phyloP scores from a whole-genome alignment of 352 stramenopile genomes.

The Thraustotheca clavata region DNA sequence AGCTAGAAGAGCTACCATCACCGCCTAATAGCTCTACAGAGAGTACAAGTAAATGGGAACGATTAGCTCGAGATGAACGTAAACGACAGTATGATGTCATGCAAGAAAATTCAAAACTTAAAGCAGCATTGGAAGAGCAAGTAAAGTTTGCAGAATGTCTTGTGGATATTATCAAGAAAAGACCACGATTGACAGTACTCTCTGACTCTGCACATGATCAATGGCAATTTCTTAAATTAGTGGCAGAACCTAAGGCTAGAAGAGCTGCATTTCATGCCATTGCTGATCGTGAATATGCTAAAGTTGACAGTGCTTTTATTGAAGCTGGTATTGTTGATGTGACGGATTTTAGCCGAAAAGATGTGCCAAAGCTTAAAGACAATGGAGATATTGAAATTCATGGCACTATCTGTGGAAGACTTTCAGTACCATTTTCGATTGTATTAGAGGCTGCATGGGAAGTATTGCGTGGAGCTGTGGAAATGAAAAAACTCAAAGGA shows the following conservation, averaged over 20 bases:
- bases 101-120: neutral
- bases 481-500: neutral
- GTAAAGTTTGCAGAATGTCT: conserved; percentile 1
- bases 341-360: neutral
- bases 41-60: neutral
- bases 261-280: neutral
- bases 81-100: neutral
- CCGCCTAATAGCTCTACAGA: no score
- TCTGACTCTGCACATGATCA: neutral
- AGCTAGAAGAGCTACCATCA: neutral
- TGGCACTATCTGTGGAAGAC: neutral
- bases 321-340: neutral
- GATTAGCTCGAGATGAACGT: neutral
- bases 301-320: conserved; percentile 3
- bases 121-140: neutral
- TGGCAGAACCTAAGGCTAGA: neutral
- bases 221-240: neutral
- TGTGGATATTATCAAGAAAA: neutral
- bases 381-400: neutral
- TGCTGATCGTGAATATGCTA: neutral
- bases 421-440: neutral
- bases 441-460: neutral
- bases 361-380: neutral
- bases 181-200: neutral
- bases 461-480: neutral